phyloP scores from a whole-genome alignment of 2,329 filamentous ascomycete species.

The Elsinoe perseae region DNA sequence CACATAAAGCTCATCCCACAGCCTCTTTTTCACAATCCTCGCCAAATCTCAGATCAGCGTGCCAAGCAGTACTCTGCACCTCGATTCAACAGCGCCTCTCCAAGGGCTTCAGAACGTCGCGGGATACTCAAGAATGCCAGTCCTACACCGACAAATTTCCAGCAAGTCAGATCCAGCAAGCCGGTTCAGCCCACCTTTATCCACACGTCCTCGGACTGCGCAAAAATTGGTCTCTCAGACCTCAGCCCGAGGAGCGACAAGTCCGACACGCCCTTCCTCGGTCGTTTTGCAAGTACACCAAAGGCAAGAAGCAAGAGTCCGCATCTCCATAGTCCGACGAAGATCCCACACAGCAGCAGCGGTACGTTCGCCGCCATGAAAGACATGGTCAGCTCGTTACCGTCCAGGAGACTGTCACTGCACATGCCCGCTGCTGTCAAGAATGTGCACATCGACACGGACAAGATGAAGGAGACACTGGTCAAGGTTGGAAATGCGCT shows the following conservation, averaged over 20 bases:
- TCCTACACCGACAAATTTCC: background rate
- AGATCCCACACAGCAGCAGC: background rate
- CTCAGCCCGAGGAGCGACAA: background rate
- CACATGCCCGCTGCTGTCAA: conserved; percentile 6
- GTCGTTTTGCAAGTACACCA: background rate
- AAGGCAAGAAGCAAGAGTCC: background rate
- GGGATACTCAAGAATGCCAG: conserved; percentile 5
- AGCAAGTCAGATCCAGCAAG: background rate
- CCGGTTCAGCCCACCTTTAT: background rate
- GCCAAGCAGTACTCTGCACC: background rate
- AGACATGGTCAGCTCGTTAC: conserved; percentile 3
- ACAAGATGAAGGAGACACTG: conserved; percentile 2
- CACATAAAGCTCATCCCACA: conserved; percentile 30
- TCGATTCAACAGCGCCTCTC: background rate
- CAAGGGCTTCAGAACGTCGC: background rate
- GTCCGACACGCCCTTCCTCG: conserved; percentile 5
- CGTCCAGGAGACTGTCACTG: background rate
- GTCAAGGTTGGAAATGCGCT: background rate
- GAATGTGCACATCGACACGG: background rate
- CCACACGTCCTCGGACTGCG: background rate
- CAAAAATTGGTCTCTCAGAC: background rate
- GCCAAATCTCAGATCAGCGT: conserved; percentile 1
- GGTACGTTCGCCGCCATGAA: conserved; percentile 10
- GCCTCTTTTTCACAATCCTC: conserved; percentile 23
- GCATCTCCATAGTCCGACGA: background rate